Conservation (phyloP, 345 rosid species). For the Murraya paniculata region DNA sequence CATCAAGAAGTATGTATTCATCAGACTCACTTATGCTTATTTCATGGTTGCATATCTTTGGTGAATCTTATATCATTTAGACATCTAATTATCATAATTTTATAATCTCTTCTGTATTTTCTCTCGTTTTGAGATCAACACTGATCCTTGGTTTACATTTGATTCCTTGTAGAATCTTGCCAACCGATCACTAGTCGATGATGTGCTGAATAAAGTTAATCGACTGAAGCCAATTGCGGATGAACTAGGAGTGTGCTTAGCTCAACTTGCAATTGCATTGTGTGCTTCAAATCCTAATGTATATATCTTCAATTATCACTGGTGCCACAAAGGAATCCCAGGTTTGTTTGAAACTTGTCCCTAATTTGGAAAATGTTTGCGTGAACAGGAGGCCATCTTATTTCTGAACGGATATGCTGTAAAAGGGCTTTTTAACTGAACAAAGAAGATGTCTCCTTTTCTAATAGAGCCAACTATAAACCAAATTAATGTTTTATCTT, state of each 20-base stretch:
- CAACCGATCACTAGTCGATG: conserved; percentile 83
- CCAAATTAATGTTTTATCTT: background rate
- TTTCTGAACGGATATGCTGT: background rate
- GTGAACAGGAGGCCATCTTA: background rate
- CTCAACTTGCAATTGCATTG: conserved; percentile 99
- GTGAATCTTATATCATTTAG: background rate
- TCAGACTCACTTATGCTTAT: background rate
- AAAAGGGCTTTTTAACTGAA: background rate
- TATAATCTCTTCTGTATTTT: conserved; percentile 3
- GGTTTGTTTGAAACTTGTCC: conserved; percentile 39
- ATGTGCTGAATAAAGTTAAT: conserved; percentile 84
- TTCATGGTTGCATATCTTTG: background rate
- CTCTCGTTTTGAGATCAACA: background rate
- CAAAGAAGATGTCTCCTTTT: background rate
- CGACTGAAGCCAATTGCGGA: conserved; percentile 97
- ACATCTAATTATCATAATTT: background rate
- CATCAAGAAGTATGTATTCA: background rate
- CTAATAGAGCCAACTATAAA: background rate
- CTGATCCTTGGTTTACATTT: background rate
- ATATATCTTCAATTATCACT: conserved; percentile 86
- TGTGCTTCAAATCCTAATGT: conserved; percentile 97
- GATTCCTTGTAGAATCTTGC: conserved; percentile 70
- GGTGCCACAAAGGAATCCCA: conserved; percentile 98
- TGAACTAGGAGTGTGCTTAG: conserved; percentile 88
- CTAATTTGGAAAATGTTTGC: background rate